Conservation (phyloP, 305 asterid genomes). For the Plantago lanceolata region DNA sequence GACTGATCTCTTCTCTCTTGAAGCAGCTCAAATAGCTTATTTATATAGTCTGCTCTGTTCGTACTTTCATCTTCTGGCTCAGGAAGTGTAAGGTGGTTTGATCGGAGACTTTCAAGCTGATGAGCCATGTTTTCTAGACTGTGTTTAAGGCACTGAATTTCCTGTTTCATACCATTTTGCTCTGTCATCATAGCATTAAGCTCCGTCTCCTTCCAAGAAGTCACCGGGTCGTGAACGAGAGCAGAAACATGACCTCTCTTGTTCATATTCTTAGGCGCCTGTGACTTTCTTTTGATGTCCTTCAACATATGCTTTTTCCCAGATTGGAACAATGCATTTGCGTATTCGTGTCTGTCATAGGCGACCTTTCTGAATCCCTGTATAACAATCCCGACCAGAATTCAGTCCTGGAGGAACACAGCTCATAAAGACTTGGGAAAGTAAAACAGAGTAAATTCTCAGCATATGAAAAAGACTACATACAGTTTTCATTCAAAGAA, state of each 20-base stretch:
- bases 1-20: conserved; percentile 19
- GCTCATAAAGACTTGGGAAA: background rate
- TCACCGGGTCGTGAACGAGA: conserved; percentile 12
- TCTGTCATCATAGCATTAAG: conserved; percentile 27
- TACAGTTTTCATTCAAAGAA: no score
- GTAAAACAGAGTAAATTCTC: no score
- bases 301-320: conserved; percentile 37
- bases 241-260: conserved; percentile 5
- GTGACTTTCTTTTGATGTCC: conserved; percentile 36
- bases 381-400: background rate
- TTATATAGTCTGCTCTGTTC: background rate
- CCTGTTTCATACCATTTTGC: conserved; percentile 30
- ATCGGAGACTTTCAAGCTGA: conserved; percentile 23
- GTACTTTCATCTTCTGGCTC: conserved; percentile 11
- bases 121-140: conserved; percentile 20
- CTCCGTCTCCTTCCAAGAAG: conserved; percentile 19
- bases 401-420: background rate
- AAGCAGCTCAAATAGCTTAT: conserved; percentile 21
- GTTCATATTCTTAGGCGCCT: background rate
- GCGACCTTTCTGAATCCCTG: conserved; percentile 43
- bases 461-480: no score
- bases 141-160: conserved; percentile 27
- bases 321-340: conserved; percentile 39
- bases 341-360: conserved; percentile 32
- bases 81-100: conserved; percentile 3